Evolutionary conservation across 139 green algal genomes (phyloP).

Genomic region (Bryopsis sp.): DNA sequence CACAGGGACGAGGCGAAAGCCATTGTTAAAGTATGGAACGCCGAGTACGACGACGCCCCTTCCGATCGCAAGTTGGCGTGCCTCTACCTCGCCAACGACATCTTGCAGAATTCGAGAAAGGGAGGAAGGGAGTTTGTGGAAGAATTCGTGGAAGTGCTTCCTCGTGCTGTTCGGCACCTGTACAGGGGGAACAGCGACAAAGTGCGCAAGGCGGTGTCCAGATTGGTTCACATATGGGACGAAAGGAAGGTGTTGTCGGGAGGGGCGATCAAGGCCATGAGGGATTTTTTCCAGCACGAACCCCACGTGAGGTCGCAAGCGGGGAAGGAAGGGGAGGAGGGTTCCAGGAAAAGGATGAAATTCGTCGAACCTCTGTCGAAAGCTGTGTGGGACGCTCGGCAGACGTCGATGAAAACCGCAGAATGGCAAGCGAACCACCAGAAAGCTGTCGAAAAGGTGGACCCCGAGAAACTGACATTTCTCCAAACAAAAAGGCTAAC

Average conservation of each 20-base stretch:
- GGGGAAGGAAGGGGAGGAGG: no score
- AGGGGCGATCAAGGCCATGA: neutral
- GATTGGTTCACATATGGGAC: neutral
- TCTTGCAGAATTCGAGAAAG: slow-evolving; percentile 5
- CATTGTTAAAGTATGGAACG: slow-evolving; percentile 2
- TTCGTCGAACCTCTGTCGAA: no score
- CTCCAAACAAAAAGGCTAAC: no score
- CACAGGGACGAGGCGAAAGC: slow-evolving; percentile 5
- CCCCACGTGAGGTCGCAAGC: no score
- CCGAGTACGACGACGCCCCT: no score
- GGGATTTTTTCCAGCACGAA: no score
- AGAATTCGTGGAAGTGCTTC: slow-evolving; percentile 7
- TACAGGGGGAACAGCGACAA: neutral
- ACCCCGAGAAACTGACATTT: no score
- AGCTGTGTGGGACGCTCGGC: no score
- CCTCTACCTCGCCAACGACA: slow-evolving; percentile 12
- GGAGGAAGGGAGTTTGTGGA: neutral
- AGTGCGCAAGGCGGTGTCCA: neutral
- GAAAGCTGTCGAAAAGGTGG: no score
- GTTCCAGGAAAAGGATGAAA: no score
- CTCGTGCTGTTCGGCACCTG: neutral
- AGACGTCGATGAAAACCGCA: no score
- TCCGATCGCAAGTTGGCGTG: neutral
- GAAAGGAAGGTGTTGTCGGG: slow-evolving; percentile 6
- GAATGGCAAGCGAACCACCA: no score